Evolutionary conservation across 2,329 filamentous ascomycete species (phyloP).

Genomic region (Clonostachys chloroleuca): DNA sequence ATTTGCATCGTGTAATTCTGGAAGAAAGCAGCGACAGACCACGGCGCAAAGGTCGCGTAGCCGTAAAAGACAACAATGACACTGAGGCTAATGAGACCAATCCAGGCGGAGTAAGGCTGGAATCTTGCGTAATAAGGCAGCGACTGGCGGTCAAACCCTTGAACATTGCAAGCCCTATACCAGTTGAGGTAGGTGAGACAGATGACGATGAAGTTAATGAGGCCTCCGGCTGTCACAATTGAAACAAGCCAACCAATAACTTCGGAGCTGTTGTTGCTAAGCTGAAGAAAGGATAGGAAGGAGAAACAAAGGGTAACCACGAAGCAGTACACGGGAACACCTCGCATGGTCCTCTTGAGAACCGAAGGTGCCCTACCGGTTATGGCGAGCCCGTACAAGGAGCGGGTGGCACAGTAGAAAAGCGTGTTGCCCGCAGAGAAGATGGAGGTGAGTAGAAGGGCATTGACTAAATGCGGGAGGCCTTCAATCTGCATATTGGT

Average conservation of each 20-base stretch:
- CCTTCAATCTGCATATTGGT: constrained; percentile 44
- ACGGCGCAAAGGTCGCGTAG: constrained; percentile 44
- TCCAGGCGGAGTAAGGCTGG: constrained; percentile 53
- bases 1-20: constrained; percentile 56
- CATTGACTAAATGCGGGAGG: constrained; percentile 55
- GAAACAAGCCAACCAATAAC: constrained; percentile 51
- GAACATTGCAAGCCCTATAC: constrained; percentile 46
- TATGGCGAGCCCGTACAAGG: constrained; percentile 43
- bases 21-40: constrained; percentile 42
- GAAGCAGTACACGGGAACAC: constrained; percentile 58
- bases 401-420: constrained; percentile 45
- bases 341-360: constrained; percentile 53
- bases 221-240: constrained; percentile 51
- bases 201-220: constrained; percentile 60
- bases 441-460: constrained; percentile 37
- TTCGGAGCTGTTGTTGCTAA: constrained; percentile 38
- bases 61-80: constrained; percentile 47
- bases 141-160: constrained; percentile 43
- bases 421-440: constrained; percentile 46
- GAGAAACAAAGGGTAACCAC: constrained; percentile 46
- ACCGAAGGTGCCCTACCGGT: constrained; percentile 45
- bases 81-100: constrained; percentile 34
- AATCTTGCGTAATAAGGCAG: constrained; percentile 55
- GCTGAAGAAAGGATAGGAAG: constrained; percentile 47
- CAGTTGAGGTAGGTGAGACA: constrained; percentile 38